These are phyloP conservation scores for Fusarium ramigenum DNA, from an alignment of 2,329 filamentous ascomycete genomes.

Conservation along the genomic window DNA sequence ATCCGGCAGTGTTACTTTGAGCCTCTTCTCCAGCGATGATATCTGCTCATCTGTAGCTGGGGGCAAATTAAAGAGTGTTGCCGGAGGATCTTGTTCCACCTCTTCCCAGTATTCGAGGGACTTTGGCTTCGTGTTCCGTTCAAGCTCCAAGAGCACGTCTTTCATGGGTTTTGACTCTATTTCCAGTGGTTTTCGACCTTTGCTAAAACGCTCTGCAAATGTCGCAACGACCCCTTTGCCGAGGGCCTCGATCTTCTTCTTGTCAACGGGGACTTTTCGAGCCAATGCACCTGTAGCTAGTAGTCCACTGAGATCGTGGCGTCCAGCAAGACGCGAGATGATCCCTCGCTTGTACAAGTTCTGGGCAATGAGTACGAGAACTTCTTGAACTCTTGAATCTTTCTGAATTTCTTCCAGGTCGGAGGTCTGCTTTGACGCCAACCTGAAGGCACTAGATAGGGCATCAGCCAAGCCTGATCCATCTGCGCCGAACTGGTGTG, in stretches of 20 bases:
- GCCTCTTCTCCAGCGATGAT: slow-evolving; percentile 9
- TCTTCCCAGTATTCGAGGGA: neutral
- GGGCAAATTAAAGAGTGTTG: slow-evolving; percentile 24
- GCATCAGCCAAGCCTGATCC: neutral
- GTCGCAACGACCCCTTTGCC: slow-evolving; percentile 10
- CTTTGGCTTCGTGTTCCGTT: slow-evolving; percentile 23
- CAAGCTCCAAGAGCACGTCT: slow-evolving; percentile 13
- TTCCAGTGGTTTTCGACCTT: slow-evolving; percentile 8
- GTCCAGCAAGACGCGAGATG: neutral
- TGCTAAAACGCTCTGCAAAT: slow-evolving; percentile 10
- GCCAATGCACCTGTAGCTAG: slow-evolving; percentile 21
- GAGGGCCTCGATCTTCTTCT: slow-evolving; percentile 2
- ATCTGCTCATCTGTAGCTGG: slow-evolving; percentile 32
- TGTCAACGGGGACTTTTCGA: slow-evolving; percentile 18
- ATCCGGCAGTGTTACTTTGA: slow-evolving; percentile 1
- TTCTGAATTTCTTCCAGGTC: slow-evolving; percentile 9
- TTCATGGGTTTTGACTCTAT: slow-evolving; percentile 11
- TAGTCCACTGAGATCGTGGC: slow-evolving; percentile 16
- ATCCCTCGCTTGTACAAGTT: neutral
- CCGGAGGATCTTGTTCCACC: neutral
- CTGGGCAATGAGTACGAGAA: neutral
- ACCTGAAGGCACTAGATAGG: neutral
- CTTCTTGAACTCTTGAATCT: slow-evolving; percentile 15
- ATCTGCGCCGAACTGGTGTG: neutral
- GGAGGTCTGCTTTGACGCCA: slow-evolving; percentile 10